Evolutionary conservation across 1,284 basidiomycete genomes (phyloP), one percentile per base, ranked within the genome.

Genomic region (Cystobasidiaceae sp.): DNA sequence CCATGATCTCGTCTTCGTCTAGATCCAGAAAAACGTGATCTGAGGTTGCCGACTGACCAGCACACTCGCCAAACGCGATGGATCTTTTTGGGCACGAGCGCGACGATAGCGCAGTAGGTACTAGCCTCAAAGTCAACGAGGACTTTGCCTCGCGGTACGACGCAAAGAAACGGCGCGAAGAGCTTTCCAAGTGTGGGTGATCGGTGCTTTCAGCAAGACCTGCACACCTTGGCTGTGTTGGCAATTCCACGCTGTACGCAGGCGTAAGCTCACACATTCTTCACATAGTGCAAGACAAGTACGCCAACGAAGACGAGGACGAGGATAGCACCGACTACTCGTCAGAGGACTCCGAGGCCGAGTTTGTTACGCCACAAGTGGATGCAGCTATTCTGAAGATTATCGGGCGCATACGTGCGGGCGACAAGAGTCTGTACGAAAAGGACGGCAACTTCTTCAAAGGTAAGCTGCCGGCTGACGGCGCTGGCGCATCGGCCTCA

Each of bases 341-440:
- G 30, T 75, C 76, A 43, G 87, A 86, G 51, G 94, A 98, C 74
- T 91, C 94, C 74, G 89, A 96, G 67, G 96, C 93, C 13, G 91
- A 92, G 71, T 90, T 97, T 76, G 83, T 98, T 61, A 98, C 93
- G 0, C 92, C 93, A 1, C 87, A 89, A 0, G 84, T 97, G 49
- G 94, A 98, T 75, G 96, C 88, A 46, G 96, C 96, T 19, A 96
- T 98, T 72, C 81, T 98, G 44, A 83, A 91, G 52, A 98, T 93
- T 0, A 81, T 98, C 7, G 88, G 88, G 1, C 84, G 87, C 71
- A 97, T 98, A 67, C 85, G 85, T 73, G 82, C 83, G 63, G 88
- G 85, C 71, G 92, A 97, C 75, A 90, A 90, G 0, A 83, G 81
- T 1, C 89, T 94, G 45, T 94, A 94, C 71, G 83, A 93, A 71